Conservation (phyloP, 805 yeast genomes). For the Zygosaccharomyces bailii region DNA sequence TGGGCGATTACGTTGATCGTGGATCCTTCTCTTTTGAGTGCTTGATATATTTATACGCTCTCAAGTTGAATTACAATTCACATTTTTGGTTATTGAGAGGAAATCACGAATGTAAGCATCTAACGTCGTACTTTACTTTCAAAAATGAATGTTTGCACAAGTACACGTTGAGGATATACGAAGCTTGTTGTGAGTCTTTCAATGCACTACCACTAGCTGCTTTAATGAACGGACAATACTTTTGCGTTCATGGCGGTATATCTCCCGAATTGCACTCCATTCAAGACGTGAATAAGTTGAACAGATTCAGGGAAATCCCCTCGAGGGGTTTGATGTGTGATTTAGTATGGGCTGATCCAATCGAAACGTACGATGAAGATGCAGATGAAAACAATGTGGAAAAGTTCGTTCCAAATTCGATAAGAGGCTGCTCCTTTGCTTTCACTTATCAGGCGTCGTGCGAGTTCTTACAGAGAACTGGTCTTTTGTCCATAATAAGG, state of each 20-base stretch:
- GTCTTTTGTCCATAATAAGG: conserved; percentile 77
- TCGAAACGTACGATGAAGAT: conserved; percentile 79
- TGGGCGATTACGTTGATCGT: conserved; percentile 95
- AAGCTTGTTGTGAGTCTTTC: conserved; percentile 72
- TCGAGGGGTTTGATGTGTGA: conserved; percentile 93
- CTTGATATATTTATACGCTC: conserved; percentile 66
- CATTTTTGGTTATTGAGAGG: conserved; percentile 84
- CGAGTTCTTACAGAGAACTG: conserved; percentile 71
- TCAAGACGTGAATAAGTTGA: conserved; percentile 62
- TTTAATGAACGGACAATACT: conserved; percentile 86
- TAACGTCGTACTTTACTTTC: conserved; percentile 92
- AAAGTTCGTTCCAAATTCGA: conserved; percentile 59
- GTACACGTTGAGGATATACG: conserved; percentile 62
- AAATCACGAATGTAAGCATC: conserved; percentile 90
- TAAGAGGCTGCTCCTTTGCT: conserved; percentile 90
- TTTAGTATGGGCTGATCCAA: conserved; percentile 92
- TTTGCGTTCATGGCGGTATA: conserved; percentile 95
- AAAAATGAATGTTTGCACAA: conserved; percentile 87
- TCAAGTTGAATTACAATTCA: conserved; percentile 71
- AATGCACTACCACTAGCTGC: conserved; percentile 90
- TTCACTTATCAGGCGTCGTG: conserved; percentile 81
- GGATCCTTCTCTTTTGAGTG: conserved; percentile 89
- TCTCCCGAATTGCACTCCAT: conserved; percentile 76
- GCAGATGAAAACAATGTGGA: conserved; percentile 37
- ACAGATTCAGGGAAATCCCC: conserved; percentile 90